Percentiles rank a stretch among this genome's conserved stretches.
phyloP scores from a whole-genome alignment of 345 rosid genomes.

The Bruguiera gymnorhiza region DNA sequence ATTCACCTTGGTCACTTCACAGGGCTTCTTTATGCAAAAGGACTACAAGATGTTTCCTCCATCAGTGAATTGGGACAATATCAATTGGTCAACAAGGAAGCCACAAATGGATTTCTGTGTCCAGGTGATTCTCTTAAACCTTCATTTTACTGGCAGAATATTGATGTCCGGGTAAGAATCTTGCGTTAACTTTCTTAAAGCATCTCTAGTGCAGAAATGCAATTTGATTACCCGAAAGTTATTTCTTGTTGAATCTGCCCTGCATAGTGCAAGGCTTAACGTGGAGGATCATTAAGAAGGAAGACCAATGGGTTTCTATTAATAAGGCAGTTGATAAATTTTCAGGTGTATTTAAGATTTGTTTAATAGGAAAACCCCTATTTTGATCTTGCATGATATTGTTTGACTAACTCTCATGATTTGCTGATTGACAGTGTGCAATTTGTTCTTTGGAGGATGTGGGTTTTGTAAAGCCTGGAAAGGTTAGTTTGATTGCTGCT shows the following conservation, averaged over 20 bases:
- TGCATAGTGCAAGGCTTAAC: background rate
- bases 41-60: conserved; percentile 99
- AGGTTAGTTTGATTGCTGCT: conserved; percentile 38
- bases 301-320: too few relatives aligned
- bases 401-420: conserved; percentile 16
- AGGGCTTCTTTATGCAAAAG: conserved; percentile 99
- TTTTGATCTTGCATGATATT: background rate
- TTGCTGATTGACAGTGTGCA: conserved; percentile 57
- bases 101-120: conserved; percentile 99
- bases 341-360: background rate
- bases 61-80: conserved; percentile 86
- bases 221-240: background rate
- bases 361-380: background rate
- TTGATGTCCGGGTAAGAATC: too few relatives aligned
- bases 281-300: background rate
- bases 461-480: conserved; percentile 69
- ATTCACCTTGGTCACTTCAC: conserved; percentile 13
- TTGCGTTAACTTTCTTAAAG: too few relatives aligned
- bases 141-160: background rate
- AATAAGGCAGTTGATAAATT: background rate
- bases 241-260: background rate
- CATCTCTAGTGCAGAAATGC: too few relatives aligned
- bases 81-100: conserved; percentile 80
- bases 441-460: conserved; percentile 93
- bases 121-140: conserved; percentile 52